phyloP scores from a whole-genome alignment of 2,329 filamentous ascomycete species.

The Monilinia laxa region DNA sequence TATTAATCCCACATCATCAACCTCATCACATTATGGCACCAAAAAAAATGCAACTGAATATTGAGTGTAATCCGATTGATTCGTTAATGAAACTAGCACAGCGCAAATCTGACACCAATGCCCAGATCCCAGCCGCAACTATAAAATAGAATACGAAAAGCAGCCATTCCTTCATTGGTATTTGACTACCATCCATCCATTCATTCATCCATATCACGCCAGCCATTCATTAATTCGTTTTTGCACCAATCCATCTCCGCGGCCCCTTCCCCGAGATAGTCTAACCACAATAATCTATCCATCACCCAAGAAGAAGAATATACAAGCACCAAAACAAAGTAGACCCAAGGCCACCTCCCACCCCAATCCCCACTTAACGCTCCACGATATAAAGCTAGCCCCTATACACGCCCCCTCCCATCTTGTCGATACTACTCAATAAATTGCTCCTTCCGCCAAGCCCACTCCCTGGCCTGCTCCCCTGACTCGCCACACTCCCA shows the following conservation, averaged over 20 bases:
- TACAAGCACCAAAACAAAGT: slow-evolving; percentile 21
- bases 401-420: slow-evolving; percentile 56
- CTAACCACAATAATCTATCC: slow-evolving; percentile 8
- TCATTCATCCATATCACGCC: slow-evolving; percentile 12
- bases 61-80: neutral
- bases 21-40: no score
- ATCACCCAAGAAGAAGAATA: slow-evolving; percentile 21
- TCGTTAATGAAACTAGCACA: neutral
- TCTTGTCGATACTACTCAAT: slow-evolving; percentile 83
- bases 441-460: slow-evolving; percentile 63
- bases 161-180: slow-evolving; percentile 7
- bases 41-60: no score
- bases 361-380: no score
- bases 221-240: slow-evolving; percentile 20
- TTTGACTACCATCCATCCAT: slow-evolving; percentile 13
- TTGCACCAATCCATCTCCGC: neutral
- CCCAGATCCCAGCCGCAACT: slow-evolving; percentile 8
- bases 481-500: slow-evolving; percentile 44
- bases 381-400: neutral
- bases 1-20: no score
- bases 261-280: neutral
- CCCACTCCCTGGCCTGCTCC: slow-evolving; percentile 36
- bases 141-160: slow-evolving; percentile 16
- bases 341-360: neutral
- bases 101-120: neutral